These are phyloP conservation scores for Wickerhamomyces xylosicus DNA, from an alignment of 805 yeast genomes.

Conservation along the genomic window DNA sequence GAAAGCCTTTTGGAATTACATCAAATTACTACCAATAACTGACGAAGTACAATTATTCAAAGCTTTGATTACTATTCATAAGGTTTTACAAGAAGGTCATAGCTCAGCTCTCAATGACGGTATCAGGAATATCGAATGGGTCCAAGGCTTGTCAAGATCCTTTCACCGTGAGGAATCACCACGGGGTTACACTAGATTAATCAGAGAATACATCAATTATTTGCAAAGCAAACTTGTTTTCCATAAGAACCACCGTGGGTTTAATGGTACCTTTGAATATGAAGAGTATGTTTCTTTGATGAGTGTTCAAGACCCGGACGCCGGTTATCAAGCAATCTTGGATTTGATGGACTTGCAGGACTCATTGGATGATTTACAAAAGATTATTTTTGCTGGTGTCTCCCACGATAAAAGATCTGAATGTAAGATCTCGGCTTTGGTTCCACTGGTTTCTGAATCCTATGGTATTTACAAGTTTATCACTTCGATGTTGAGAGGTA, in stretches of 20 bases:
- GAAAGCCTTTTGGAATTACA: conserved; percentile 73
- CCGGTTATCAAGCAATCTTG: conserved; percentile 83
- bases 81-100: conserved; percentile 97
- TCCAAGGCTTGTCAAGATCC: conserved; percentile 58
- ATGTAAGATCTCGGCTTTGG: conserved; percentile 77
- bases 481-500: conserved; percentile 83
- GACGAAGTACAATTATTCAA: conserved; percentile 84
- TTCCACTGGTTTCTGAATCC: conserved; percentile 84
- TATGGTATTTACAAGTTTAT: conserved; percentile 88
- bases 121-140: conserved; percentile 66
- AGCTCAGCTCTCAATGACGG: conserved; percentile 76
- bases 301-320: conserved; percentile 87
- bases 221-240: conserved; percentile 67
- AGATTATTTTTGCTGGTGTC: conserved; percentile 63
- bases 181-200: conserved; percentile 57
- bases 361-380: conserved; percentile 66
- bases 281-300: conserved; percentile 87
- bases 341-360: conserved; percentile 86
- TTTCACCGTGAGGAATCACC: conserved; percentile 26
- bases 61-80: conserved; percentile 76
- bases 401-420: conserved; percentile 51
- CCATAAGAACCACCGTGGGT: conserved; percentile 78
- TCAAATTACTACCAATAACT: conserved; percentile 72
- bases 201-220: conserved; percentile 65
- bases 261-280: conserved; percentile 92